Evolutionary conservation across 108 stramenopile species (phyloP), one percentile per base, ranked within the genome.

Genomic region (Nitzschia palea): DNA sequence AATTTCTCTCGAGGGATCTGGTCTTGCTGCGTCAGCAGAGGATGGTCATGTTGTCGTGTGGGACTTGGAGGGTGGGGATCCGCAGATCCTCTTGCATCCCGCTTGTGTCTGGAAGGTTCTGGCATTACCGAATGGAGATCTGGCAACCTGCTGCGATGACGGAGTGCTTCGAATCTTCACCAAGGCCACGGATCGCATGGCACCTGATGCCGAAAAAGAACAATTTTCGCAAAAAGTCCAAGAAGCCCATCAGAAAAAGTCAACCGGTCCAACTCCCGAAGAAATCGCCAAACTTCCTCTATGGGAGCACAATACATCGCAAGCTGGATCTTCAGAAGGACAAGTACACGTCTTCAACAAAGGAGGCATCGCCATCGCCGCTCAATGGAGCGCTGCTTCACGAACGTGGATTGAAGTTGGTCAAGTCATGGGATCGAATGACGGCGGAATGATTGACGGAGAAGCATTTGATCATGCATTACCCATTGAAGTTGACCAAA

Each of bases 401-500:
- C 62, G 79, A 27, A 91, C 89, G 14, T 97, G 97, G 97, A 90
- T 97, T 57, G 95, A 96, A 81, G 91, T 97, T 20, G 96, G 96
- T 17, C 93, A 98, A 83, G 98, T 98, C 20, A 94, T 93, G 65
- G 97, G 96, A 8, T 85, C 77, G 53, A 74, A 82, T 44, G 84
- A 89, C 61, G 76, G 79, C 6, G 87, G 87, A 18, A 61, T 56
- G 9, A 79, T 98, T 29, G 85, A 97, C 78, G 98, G 98, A 1
- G 80, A 86, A 36, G 48, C 60, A 18, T 98, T 88, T 73, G 96
- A 97, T 72, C 95, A 97, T 67, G 91, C 97, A 12, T 83, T 96
- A 35, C 96, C 96, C 10, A 95, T 98, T 62, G 98, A 98, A 71
- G 87, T 97, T 37, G 98, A 98, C 58, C 79, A 81, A 30, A 69